Base-by-base conservation (phyloP, 352 stramenopile genomes). In the Elongisporangium prolatum region DNA sequence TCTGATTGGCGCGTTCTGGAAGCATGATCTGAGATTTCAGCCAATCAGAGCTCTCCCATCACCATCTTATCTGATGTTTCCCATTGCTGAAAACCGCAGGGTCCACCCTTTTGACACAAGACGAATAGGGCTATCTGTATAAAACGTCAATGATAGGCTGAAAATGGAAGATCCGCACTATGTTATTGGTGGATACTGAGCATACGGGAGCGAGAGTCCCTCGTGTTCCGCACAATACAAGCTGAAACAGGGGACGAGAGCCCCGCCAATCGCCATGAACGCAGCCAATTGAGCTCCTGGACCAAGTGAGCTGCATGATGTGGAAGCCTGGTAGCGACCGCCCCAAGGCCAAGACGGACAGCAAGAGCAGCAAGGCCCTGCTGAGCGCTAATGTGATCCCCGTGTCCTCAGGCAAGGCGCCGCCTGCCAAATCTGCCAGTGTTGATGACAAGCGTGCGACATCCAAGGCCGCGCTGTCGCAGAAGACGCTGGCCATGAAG, bases 401-500 rank as follows among this genome's bases (percentile, higher is more conserved):
- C n/a, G 8, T 71, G 34, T 62, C 65, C 13, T 18, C 52, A 34
- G 54, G 56, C 20, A 61, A 75, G 65, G 69, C 67, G 44, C 21
- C 61, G 37, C 53, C 59, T 8, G 50, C 69, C 25, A 78, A 79
- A 40, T 47, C 64, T 22, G 25, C 52, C 3, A 40, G 10, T 14
- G 38, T 24, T 24, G 54, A 57, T 21, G 59, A 65, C 17, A 57
- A 64, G 59, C 63, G 69, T 11, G 10, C 72, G 40, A 77, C 71
- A 22, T 65, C 74, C 63, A 84, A 84, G 56, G 63, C 74, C 0
- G 56, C 64, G 54, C 69, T 94, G 22, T 91, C 84, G 34, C 79
- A 90, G 62, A 94, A 94, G 65, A 94, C 84, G 40, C 68, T 94
- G 38, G 84, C 84, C 17, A 94, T 94, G 84, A 94, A 94, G 84